phyloP scores from a whole-genome alignment of 2,329 filamentous ascomycete genomes.

The Xylariaceae sp. region DNA sequence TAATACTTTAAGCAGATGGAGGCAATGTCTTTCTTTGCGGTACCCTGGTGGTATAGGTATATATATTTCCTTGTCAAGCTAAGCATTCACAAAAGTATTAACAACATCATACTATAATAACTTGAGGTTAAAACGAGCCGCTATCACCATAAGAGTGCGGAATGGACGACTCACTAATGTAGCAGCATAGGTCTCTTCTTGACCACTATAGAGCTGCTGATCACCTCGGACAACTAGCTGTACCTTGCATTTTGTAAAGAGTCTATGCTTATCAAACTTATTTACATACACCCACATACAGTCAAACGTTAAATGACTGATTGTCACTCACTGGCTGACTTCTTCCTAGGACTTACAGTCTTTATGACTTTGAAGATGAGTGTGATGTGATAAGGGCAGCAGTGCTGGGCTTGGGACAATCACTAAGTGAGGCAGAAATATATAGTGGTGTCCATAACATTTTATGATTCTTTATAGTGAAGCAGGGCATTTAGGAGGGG shows the following conservation, averaged over 20 bases:
- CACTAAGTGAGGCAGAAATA: too few species aligned
- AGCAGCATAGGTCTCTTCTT: not conserved
- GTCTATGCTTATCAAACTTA: not conserved
- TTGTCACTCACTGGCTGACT: not conserved
- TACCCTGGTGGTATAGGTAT: too few species aligned
- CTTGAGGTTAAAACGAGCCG: not conserved
- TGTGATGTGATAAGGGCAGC: too few species aligned
- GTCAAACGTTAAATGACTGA: not conserved
- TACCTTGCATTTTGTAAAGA: not conserved
- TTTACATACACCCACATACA: conserved; percentile 7
- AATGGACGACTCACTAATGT: not conserved
- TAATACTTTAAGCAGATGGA: too few species aligned
- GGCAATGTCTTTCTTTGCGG: too few species aligned
- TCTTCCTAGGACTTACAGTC: not conserved
- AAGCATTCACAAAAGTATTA: too few species aligned
- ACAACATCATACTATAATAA: not conserved
- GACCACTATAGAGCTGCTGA: not conserved
- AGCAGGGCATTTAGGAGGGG: too few species aligned
- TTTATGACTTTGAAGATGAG: not conserved
- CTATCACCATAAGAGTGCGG: not conserved
- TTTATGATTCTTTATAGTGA: too few species aligned
- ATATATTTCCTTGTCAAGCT: too few species aligned
- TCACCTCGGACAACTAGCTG: conserved; percentile 1
- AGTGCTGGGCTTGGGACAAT: too few species aligned
- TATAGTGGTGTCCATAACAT: too few species aligned